These are phyloP conservation scores for Chloranthus sessilifolius DNA, from an alignment of 164 flowering plant genomes.

Conservation along the genomic window DNA sequence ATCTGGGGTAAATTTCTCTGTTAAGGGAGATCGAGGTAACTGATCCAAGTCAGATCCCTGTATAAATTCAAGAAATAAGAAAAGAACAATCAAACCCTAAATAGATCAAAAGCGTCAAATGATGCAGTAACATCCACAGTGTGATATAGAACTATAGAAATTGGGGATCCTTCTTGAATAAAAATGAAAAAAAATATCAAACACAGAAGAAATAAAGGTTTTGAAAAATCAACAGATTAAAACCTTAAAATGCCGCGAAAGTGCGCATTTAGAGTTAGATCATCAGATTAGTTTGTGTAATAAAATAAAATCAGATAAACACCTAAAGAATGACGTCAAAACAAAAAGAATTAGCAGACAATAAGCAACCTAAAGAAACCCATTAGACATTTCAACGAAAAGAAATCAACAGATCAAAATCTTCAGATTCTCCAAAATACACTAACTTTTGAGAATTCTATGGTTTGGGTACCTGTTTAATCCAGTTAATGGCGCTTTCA, in stretches of 20 bases:
- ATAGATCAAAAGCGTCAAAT: not conserved
- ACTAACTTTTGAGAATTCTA: not conserved
- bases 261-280: too few species aligned
- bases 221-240: not conserved
- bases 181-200: not conserved
- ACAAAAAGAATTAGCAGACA: too few species aligned
- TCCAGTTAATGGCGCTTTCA: conserved; percentile 63
- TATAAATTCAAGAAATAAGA: conserved; percentile 7
- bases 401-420: not conserved
- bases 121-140: too few species aligned
- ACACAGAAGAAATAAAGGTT: too few species aligned
- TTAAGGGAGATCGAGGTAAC: conserved; percentile 37
- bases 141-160: too few species aligned
- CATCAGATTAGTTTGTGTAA: too few species aligned
- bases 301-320: too few species aligned
- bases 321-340: too few species aligned
- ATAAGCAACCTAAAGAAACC: not conserved
- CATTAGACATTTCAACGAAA: too few species aligned
- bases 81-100: not conserved
- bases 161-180: too few species aligned
- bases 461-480: conserved; percentile 51
- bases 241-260: not conserved
- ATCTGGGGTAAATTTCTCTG: conserved; percentile 28
- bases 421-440: not conserved
- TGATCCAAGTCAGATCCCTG: conserved; percentile 45